phyloP scores from a whole-genome alignment of 345 rosid genomes.

The Acer yangbiense region DNA sequence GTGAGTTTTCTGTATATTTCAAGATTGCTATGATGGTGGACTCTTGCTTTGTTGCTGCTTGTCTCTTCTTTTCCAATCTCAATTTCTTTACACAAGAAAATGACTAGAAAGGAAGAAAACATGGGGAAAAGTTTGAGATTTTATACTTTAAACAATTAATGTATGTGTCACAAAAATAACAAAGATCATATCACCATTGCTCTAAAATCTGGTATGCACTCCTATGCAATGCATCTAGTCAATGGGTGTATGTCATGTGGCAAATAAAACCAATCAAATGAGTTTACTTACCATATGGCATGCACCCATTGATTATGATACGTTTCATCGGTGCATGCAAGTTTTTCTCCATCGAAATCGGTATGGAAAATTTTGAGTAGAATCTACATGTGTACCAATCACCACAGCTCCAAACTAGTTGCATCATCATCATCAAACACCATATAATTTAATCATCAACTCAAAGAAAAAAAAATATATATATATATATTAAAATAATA shows the following conservation, averaged over 20 bases:
- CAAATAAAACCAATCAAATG: no score
- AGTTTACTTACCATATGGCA: no score
- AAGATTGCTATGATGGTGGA: constrained; percentile 21
- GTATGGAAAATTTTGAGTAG: constrained; percentile 18
- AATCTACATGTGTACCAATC: constrained; percentile 20
- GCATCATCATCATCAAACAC: constrained; percentile 11
- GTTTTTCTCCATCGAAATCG: neutral
- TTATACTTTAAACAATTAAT: constrained; percentile 11
- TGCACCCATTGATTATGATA: no score
- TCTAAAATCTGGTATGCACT: no score
- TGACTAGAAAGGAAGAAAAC: constrained; percentile 23
- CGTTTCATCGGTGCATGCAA: no score
- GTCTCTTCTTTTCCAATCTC: constrained; percentile 31
- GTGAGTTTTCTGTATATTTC: constrained; percentile 3
- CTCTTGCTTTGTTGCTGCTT: constrained; percentile 20
- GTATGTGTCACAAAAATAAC: constrained; percentile 8
- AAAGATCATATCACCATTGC: neutral
- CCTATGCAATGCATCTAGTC: no score
- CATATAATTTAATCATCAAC: constrained; percentile 14
- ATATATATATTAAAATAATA: no score
- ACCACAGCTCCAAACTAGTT: constrained; percentile 2
- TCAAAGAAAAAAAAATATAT: no score
- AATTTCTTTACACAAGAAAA: constrained; percentile 24
- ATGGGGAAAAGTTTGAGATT: constrained; percentile 18
- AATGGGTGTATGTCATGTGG: no score